phyloP scores from a whole-genome alignment of 306 rosid genomes.

The Erythrophleum fordii region DNA sequence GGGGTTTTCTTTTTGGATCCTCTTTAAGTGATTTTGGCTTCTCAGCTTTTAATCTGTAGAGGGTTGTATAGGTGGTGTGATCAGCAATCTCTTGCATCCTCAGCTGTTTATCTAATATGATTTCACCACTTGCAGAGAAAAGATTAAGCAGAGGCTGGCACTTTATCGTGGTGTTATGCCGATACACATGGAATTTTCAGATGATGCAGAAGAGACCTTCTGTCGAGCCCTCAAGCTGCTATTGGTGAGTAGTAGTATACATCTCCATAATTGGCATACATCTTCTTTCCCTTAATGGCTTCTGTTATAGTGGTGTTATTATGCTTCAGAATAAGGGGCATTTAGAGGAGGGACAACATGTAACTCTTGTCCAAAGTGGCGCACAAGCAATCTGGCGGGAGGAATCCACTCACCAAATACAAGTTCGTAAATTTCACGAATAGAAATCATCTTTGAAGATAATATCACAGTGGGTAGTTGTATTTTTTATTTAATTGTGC shows the following conservation, averaged over 20 bases:
- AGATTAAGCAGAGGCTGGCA: constrained; percentile 83
- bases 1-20: background rate
- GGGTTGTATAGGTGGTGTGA: background rate
- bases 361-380: constrained; percentile 94
- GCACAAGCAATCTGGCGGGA: constrained; percentile 92
- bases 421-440: constrained; percentile 79
- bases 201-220: constrained; percentile 87
- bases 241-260: constrained; percentile 57
- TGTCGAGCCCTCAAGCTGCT: constrained; percentile 76
- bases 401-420: constrained; percentile 89
- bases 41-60: constrained; percentile 1
- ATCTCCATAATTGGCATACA: constrained; percentile 6
- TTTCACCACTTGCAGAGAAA: constrained; percentile 56
- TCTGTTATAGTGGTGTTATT: constrained; percentile 20
- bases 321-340: constrained; percentile 66
- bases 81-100: background rate
- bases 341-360: constrained; percentile 65
- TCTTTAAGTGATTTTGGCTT: constrained; percentile 4
- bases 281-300: constrained; percentile 13
- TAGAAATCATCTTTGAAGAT: constrained; percentile 44
- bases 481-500: background rate
- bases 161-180: constrained; percentile 85
- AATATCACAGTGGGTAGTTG: background rate
- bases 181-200: constrained; percentile 77
- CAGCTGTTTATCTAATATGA: constrained; percentile 9